Conservation (phyloP, 805 yeast species). For the Scheffersomyces ergatensis region DNA sequence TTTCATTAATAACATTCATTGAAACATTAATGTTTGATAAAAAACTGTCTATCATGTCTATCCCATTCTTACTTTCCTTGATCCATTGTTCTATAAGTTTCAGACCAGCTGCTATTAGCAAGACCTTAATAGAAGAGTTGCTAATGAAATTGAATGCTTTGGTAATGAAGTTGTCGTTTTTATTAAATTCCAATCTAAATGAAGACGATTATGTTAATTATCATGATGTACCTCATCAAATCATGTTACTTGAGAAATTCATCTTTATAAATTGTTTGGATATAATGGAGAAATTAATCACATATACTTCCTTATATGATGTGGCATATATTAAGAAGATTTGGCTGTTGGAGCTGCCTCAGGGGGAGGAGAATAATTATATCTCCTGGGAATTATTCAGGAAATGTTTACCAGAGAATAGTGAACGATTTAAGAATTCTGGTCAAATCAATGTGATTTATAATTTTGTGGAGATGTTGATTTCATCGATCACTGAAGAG, state of each 20-base stretch:
- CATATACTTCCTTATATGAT: constrained; percentile 23
- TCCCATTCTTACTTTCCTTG: constrained; percentile 62
- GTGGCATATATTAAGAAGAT: constrained; percentile 12
- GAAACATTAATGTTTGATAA: constrained; percentile 22
- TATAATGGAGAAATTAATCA: constrained; percentile 47
- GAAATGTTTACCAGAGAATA: constrained; percentile 47
- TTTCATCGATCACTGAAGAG: constrained; percentile 34
- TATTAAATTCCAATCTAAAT: constrained; percentile 23
- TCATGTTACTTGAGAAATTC: constrained; percentile 44
- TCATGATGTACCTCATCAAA: constrained; percentile 30
- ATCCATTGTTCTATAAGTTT: constrained; percentile 55
- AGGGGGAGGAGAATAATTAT: constrained; percentile 24
- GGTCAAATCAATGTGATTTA: constrained; percentile 49
- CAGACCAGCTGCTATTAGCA: constrained; percentile 59
- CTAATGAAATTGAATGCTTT: constrained; percentile 14
- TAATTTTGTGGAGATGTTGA: constrained; percentile 53
- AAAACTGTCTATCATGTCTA: constrained; percentile 31
- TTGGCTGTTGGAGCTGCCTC: constrained; percentile 15
- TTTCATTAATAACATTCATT: constrained; percentile 19
- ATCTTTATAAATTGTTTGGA: constrained; percentile 53
- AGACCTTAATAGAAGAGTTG: constrained; percentile 21
- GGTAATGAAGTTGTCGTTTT: constrained; percentile 16
- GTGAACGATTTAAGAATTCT: constrained; percentile 36
- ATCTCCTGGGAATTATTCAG: constrained; percentile 30
- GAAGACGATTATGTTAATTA: constrained; percentile 27